Percentiles rank a stretch among this genome's conserved stretches.
phyloP scores from a whole-genome alignment of 805 yeast genomes.

The Saturnispora kantuleensis region DNA sequence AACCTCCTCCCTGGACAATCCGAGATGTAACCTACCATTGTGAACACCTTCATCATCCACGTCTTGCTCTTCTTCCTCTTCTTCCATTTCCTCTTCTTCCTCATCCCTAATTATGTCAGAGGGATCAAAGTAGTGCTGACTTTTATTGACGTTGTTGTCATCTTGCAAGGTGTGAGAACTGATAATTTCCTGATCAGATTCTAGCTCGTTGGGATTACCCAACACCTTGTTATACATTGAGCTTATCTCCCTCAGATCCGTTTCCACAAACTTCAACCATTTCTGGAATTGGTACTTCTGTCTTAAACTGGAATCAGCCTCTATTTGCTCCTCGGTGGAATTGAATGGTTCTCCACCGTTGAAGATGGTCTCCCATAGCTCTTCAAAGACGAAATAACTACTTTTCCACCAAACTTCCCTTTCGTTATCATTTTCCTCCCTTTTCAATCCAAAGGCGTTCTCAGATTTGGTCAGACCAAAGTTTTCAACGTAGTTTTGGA shows the following conservation, averaged over 20 bases:
- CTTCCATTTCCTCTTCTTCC: slow-evolving; percentile 1
- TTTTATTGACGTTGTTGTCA: slow-evolving; percentile 1
- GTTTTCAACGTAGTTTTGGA: slow-evolving; percentile 29
- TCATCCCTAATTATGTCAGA: slow-evolving; percentile 3
- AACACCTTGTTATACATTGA: slow-evolving; percentile 48
- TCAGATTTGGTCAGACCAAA: slow-evolving; percentile 27
- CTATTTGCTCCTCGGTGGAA: slow-evolving; percentile 6
- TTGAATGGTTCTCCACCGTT: slow-evolving; percentile 4
- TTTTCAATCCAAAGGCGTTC: slow-evolving; percentile 23
- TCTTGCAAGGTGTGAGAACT: slow-evolving; percentile 4
- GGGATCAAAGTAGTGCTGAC: slow-evolving; percentile 4
- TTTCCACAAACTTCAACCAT: slow-evolving; percentile 45
- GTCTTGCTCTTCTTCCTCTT: slow-evolving; percentile 1
- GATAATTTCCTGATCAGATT: slow-evolving; percentile 2
- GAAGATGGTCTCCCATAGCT: slow-evolving; percentile 25
- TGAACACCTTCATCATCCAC: not conserved
- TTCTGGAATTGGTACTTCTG: slow-evolving; percentile 15
- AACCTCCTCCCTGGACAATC: slow-evolving; percentile 10
- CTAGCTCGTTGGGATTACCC: slow-evolving; percentile 34
- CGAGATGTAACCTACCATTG: slow-evolving; percentile 6
- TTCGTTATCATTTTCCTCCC: slow-evolving; percentile 21
- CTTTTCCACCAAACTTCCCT: slow-evolving; percentile 24
- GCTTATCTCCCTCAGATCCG: slow-evolving; percentile 39
- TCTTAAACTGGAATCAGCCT: slow-evolving; percentile 2
- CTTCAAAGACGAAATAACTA: slow-evolving; percentile 24